phyloP scores from a whole-genome alignment of 192 early-diverging fungal species.

The Coemansia sp. region DNA sequence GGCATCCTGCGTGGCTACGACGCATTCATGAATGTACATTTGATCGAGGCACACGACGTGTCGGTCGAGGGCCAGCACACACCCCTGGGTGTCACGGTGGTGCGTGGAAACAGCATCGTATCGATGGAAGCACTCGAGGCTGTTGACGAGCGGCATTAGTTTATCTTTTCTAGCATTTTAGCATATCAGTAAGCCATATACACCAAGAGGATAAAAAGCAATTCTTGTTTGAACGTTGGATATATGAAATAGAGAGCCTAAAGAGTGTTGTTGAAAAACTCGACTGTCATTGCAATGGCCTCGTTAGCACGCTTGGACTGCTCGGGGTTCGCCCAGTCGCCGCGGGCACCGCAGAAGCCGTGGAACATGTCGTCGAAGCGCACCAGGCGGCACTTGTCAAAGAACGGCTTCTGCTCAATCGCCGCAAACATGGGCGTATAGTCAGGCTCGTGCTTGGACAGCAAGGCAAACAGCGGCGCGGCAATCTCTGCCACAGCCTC shows the following conservation, averaged over 20 bases:
- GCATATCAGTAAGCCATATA: no score
- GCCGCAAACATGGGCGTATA: constrained; percentile 20
- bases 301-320: constrained; percentile 53
- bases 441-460: constrained; percentile 61
- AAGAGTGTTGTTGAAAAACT: constrained; percentile 42
- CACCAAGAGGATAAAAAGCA: no score
- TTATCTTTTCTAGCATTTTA: no score
- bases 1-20: constrained; percentile 98
- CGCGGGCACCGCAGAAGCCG: constrained; percentile 58
- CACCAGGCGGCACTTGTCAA: constrained; percentile 47
- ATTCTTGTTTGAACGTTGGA: no score
- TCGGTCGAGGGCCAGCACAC: constrained; percentile 61
- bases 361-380: constrained; percentile 61
- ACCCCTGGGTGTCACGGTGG: constrained; percentile 85
- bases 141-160: constrained; percentile 34
- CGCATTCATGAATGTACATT: constrained; percentile 98
- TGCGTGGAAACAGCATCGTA: constrained; percentile 75
- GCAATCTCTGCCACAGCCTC: constrained; percentile 52
- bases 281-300: constrained; percentile 52
- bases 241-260: no score
- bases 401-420: constrained; percentile 51
- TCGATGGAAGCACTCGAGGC: constrained; percentile 67
- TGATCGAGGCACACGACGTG: constrained; percentile 89
- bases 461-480: constrained; percentile 59
- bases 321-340: constrained; percentile 48